Evolutionary conservation across 208 protist species (phyloP).

Genomic region (Endotrypanum monterogeii): DNA sequence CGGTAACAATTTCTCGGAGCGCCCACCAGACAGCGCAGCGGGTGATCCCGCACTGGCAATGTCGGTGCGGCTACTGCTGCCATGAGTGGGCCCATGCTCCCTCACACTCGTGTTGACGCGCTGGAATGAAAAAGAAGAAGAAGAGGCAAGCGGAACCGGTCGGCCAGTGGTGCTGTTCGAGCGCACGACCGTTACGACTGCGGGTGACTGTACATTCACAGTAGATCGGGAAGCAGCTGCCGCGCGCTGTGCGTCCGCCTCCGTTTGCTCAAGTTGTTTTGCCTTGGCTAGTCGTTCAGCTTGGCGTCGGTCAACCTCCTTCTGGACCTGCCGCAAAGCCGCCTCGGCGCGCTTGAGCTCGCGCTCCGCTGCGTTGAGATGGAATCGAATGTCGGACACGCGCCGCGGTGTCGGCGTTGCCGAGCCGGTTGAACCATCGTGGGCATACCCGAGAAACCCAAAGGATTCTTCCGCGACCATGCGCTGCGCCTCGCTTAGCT

Average conservation of each 20-base stretch:
- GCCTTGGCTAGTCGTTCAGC: conserved; percentile 34
- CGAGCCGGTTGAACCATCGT: not conserved
- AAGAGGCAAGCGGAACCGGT: conserved; percentile 1
- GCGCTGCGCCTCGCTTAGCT: conserved; percentile 21
- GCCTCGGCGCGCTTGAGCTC: conserved; percentile 45
- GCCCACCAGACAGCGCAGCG: not conserved
- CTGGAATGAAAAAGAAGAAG: not conserved
- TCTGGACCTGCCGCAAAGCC: conserved; percentile 38
- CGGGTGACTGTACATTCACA: not conserved
- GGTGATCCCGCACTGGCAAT: not conserved
- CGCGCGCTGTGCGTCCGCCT: conserved; percentile 7
- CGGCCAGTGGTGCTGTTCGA: not conserved
- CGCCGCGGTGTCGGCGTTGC: not conserved
- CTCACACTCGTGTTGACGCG: not conserved
- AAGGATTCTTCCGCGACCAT: conserved; percentile 8
- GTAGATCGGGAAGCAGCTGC: conserved; percentile 6
- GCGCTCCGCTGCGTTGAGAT: conserved; percentile 38
- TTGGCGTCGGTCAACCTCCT: conserved; percentile 45
- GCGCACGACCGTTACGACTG: not conserved
- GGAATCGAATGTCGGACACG: conserved; percentile 33
- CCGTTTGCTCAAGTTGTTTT: conserved; percentile 18
- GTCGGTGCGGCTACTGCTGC: not conserved
- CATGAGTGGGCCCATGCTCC: not conserved
- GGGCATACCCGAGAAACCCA: conserved; percentile 1
- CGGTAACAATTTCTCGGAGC: not conserved